Evolutionary conservation across 495 filamentous ascomycete genomes (phyloP).

Genomic region (Trichoderma virens): DNA sequence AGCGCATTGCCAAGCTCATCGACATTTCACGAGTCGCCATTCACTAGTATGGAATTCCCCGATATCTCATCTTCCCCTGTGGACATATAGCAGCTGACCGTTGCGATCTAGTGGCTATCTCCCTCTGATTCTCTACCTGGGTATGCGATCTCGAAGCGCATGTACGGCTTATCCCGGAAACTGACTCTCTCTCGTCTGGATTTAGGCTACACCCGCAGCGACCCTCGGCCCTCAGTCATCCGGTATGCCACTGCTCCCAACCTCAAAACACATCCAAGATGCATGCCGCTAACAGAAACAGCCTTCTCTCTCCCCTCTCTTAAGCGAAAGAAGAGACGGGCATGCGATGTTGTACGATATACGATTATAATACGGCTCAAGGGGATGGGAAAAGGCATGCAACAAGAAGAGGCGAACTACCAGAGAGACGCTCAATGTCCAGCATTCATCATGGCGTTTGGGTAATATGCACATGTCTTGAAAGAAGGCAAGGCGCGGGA

Average conservation of each 20-base stretch:
- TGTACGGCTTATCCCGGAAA: conserved; percentile 14
- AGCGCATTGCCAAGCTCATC: conserved; percentile 92
- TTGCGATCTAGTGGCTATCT: conserved; percentile 69
- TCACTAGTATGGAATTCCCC: conserved; percentile 66
- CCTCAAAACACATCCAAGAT: background rate
- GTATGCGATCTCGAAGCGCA: conserved; percentile 42
- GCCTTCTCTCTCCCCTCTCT: conserved; percentile 68
- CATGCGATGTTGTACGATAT: conserved; percentile 15
- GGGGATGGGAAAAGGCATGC: background rate
- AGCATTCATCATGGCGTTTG: conserved; percentile 8
- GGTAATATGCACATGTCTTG: background rate
- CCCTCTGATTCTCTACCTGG: conserved; percentile 93
- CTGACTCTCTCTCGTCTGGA: conserved; percentile 17
- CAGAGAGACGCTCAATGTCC: background rate
- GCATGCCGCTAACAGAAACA: conserved; percentile 20
- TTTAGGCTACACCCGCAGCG: conserved; percentile 86
- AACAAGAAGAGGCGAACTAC: background rate
- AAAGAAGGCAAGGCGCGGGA: background rate
- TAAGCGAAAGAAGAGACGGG: conserved; percentile 21
- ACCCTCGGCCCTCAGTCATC: conserved; percentile 86
- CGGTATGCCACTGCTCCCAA: conserved; percentile 46
- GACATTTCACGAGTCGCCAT: conserved; percentile 92
- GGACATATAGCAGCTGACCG: conserved; percentile 24
- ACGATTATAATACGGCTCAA: background rate
- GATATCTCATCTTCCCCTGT: conserved; percentile 11